These are phyloP conservation scores for Penicillium atrosanguineum DNA, from an alignment of 495 filamentous ascomycete species.

Conservation along the genomic window DNA sequence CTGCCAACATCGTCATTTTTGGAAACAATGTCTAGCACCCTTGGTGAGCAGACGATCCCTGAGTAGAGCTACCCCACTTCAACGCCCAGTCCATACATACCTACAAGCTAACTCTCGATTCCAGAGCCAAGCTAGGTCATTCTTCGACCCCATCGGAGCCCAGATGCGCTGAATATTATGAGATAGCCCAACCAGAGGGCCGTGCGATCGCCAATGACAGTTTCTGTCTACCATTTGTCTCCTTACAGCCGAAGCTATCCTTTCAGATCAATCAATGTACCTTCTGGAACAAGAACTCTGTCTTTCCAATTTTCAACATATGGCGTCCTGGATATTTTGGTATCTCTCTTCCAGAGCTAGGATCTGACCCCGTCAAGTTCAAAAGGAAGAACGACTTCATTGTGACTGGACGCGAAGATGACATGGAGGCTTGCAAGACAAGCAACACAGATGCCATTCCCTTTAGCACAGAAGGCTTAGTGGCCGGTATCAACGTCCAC, in stretches of 20 bases:
- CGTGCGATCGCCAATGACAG: not conserved
- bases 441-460: not conserved
- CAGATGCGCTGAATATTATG: not conserved
- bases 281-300: not conserved
- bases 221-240: not conserved
- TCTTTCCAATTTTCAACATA: not conserved
- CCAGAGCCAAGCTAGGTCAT: not conserved
- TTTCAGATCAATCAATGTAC: not conserved
- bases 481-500: constrained; percentile 1
- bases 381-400: constrained; percentile 1
- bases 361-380: not conserved
- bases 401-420: not conserved
- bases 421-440: not conserved
- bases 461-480: not conserved
- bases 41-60: not conserved
- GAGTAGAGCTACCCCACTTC: not conserved
- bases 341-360: not conserved
- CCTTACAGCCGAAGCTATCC: not conserved
- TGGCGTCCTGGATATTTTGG: constrained; percentile 3
- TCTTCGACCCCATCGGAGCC: not conserved
- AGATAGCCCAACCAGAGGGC: not conserved
- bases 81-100: not conserved
- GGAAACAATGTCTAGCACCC: not conserved
- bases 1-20: not conserved
- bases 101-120: too few relatives aligned